phyloP scores from a whole-genome alignment of 176 grass and related monocot species.

The Themeda triandra region DNA sequence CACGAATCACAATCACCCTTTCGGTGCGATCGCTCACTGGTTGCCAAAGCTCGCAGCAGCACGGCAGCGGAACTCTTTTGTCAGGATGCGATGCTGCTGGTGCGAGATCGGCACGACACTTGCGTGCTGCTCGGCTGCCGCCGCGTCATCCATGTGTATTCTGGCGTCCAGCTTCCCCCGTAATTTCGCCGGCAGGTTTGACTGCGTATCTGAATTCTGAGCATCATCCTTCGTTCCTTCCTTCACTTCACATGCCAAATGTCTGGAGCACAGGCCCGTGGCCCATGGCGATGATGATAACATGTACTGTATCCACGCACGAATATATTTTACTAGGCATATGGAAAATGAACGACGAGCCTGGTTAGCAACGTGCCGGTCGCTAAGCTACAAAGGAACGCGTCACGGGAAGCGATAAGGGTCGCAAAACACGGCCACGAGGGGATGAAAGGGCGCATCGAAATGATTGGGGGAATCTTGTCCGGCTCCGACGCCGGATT shows the following conservation, averaged over 20 bases:
- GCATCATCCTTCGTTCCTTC: neutral
- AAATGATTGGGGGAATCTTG: slow-evolving; percentile 49
- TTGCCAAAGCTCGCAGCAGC: slow-evolving; percentile 15
- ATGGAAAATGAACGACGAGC: neutral
- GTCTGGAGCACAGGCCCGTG: neutral
- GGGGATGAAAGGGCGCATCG: slow-evolving; percentile 8
- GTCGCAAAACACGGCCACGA: slow-evolving; percentile 1
- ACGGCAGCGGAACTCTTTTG: slow-evolving; percentile 8
- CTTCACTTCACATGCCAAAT: slow-evolving; percentile 17
- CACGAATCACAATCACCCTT: slow-evolving; percentile 4
- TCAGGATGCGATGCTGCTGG: neutral
- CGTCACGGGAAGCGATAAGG: slow-evolving; percentile 23
- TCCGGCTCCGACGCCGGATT: neutral
- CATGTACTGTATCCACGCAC: neutral
- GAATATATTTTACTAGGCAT: neutral
- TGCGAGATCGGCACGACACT: neutral
- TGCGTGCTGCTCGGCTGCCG: neutral
- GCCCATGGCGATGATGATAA: neutral
- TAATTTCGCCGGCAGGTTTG: slow-evolving; percentile 30
- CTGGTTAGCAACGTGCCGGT: slow-evolving; percentile 21
- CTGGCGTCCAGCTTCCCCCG: neutral
- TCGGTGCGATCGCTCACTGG: neutral
- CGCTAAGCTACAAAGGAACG: slow-evolving; percentile 16
- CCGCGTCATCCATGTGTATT: slow-evolving; percentile 13
- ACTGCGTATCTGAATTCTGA: neutral